Evolutionary conservation across 139 green algal genomes (phyloP).

Genomic region (Pleodorina starrii): DNA sequence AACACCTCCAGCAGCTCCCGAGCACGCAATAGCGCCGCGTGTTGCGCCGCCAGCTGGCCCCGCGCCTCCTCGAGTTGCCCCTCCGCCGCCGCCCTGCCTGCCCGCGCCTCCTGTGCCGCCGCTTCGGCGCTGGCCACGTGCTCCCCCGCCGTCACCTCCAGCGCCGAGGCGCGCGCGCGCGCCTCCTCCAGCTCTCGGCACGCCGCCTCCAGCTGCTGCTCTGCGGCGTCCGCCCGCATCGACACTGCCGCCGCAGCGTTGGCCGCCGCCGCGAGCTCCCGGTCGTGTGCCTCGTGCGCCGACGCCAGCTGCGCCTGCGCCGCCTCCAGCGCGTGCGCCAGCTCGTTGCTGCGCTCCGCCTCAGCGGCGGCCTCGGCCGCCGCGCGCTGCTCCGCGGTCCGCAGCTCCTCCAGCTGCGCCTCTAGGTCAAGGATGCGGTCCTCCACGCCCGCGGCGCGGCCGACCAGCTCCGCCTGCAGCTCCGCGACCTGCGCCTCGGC

Average conservation of each 20-base stretch:
- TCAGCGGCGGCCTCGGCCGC: neutral
- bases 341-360: constrained; percentile 5
- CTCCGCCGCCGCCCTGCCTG: neutral
- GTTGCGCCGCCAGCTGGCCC: neutral
- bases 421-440: constrained; percentile 6
- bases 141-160: constrained; percentile 2
- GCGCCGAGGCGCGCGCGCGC: neutral
- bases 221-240: neutral
- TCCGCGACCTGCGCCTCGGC: constrained; percentile 2
- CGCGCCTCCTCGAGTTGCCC: neutral
- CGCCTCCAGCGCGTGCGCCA: constrained; percentile 17
- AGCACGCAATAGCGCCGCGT: neutral
- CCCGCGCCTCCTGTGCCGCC: neutral
- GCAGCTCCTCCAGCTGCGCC: constrained; percentile 9
- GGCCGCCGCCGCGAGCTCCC: neutral
- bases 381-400: constrained; percentile 2
- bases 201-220: neutral
- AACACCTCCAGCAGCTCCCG: neutral
- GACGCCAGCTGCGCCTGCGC: constrained; percentile 30
- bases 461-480: constrained; percentile 25
- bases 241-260: neutral
- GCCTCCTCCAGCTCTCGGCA: neutral
- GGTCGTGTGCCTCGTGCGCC: neutral
- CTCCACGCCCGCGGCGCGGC: neutral
- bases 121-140: neutral